Evolutionary conservation across 169 alveolate species (phyloP), one percentile per base, ranked within the genome.

Genomic region (Cryptosporidium viatorum): DNA sequence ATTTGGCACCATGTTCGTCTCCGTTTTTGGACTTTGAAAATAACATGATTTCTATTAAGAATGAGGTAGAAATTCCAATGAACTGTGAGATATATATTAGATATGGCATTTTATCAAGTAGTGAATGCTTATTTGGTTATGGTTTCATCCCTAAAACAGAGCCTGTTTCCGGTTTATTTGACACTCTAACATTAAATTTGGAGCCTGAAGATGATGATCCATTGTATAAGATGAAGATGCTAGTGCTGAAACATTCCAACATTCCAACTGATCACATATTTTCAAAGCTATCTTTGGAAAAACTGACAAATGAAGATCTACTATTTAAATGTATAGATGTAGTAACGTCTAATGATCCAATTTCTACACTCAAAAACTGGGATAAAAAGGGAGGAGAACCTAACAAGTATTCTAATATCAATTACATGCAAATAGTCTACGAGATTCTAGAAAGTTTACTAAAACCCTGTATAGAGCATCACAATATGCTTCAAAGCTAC

Each of bases 141-240:
- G 89, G 89, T 3, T 80, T 80, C 16, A 29, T 80, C 18, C 75
- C 89, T n/a, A 45, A 37, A 33, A 80, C 89, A 8, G 37, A 73
- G 26, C 89, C 89, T 14, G 23, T 26, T 29, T 21, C 39, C 3
- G 89, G 89, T 3, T 62, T 80, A 14, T 80, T 80, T 48, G 89
- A 80, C 41, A 80, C 89, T 21, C 21, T 80, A 43, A 80, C 89
- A 26, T 41, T 80, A 65, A 80, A 80, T 50, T 48, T 80, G 21
- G 80, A 80, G 50, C 89, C 89, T 37, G 89, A 80, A 14, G 80
- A 80, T 7, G 89, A 80, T 16, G 89, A 80, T 21, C 75, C 89
- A 45, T 48, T 80, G 23, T 80, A 80, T 31, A 80, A 80, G n/a
- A 59, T 80, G 70, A 80, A 80, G 65, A 80, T 80, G 67, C 23